Conservation (phyloP, 2,329 filamentous ascomycete genomes). For the Botrytis porri region DNA sequence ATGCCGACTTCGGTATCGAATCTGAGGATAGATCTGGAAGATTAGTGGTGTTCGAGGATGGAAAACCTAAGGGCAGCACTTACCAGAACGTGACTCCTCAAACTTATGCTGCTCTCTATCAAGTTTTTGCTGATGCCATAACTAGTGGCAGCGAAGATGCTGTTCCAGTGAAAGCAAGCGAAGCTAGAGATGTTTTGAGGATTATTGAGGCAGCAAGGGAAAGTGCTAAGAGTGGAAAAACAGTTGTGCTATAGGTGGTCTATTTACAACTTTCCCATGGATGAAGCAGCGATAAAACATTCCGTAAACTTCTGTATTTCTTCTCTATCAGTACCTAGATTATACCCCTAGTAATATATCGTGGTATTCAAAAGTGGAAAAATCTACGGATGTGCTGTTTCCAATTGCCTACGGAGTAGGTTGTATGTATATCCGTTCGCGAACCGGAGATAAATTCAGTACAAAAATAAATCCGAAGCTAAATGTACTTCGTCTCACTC, state of each 20-base stretch:
- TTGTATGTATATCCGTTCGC: not conserved
- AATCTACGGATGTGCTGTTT: not conserved
- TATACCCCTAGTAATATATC: not conserved
- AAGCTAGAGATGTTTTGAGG: slow-evolving; percentile 52
- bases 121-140: slow-evolving; percentile 50
- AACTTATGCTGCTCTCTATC: slow-evolving; percentile 70
- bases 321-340: not conserved
- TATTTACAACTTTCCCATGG: not conserved
- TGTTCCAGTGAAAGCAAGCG: slow-evolving; percentile 52
- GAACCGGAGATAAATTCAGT: not conserved
- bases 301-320: not conserved
- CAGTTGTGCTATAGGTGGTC: not conserved
- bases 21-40: slow-evolving; percentile 54
- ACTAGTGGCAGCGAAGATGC: slow-evolving; percentile 46
- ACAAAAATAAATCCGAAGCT: not conserved
- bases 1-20: slow-evolving; percentile 65
- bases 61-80: slow-evolving; percentile 46
- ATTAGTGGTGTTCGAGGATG: slow-evolving; percentile 53
- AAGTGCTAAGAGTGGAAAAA: slow-evolving; percentile 50
- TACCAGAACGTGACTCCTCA: slow-evolving; percentile 59
- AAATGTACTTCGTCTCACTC: not conserved
- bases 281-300: not conserved
- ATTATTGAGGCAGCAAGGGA: slow-evolving; percentile 55
- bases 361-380: not conserved
- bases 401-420: not conserved